Percentiles rank a stretch among this genome's conserved stretches.
Conservation (phyloP, 2,329 filamentous ascomycete genomes). For the Aureobasidium uvarum region DNA sequence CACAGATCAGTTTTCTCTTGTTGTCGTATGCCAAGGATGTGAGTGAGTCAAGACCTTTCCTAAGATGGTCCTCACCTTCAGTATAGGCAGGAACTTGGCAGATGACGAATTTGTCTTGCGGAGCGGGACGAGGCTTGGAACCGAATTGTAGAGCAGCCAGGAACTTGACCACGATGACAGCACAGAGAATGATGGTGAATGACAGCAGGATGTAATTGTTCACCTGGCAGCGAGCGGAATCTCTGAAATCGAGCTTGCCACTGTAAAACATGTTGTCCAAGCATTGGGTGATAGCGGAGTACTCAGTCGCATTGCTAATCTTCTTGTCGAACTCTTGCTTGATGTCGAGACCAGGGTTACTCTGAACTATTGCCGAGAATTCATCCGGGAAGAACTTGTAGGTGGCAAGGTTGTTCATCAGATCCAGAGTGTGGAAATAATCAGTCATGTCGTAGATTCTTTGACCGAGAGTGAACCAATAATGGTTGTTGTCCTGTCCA, state of each 20-base stretch:
- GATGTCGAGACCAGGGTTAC: conserved; percentile 78
- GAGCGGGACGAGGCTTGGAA: conserved; percentile 80
- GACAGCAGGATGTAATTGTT: conserved; percentile 89
- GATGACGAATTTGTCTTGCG: conserved; percentile 98
- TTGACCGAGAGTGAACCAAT: conserved; percentile 76
- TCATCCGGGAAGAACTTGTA: conserved; percentile 72
- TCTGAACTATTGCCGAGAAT: conserved; percentile 66
- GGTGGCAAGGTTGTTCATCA: conserved; percentile 50
- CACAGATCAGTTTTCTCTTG: conserved; percentile 93
- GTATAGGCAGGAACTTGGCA: conserved; percentile 98
- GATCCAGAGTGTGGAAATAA: conserved; percentile 75
- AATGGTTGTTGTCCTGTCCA: conserved; percentile 64
- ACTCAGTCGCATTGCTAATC: conserved; percentile 36
- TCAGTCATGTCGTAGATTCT: conserved; percentile 86
- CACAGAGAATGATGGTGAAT: conserved; percentile 79
- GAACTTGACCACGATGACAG: conserved; percentile 84
- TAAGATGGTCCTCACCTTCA: conserved; percentile 90
- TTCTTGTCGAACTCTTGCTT: conserved; percentile 60
- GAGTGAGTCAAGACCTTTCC: conserved; percentile 90
- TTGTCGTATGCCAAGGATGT: conserved; percentile 97
- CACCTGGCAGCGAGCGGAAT: conserved; percentile 70
- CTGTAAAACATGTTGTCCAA: conserved; percentile 80
- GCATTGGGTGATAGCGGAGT: conserved; percentile 67
- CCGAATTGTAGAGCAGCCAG: conserved; percentile 89
- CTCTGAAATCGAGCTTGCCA: conserved; percentile 81